phyloP scores from a whole-genome alignment of 306 rosid genomes.

The Phaseolus lunatus region DNA sequence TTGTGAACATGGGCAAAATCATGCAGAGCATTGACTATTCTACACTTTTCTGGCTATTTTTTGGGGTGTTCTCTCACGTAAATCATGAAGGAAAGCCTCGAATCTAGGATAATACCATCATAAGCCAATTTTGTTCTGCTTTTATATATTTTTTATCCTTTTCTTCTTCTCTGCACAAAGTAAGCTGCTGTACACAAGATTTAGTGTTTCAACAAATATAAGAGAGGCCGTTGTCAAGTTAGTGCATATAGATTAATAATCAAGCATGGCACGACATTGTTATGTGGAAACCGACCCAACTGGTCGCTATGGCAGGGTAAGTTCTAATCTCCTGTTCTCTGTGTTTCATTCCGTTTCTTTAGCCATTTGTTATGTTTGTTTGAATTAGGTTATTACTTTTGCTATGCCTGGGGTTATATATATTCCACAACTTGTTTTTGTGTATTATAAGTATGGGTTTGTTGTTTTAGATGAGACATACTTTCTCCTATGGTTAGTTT shows the following conservation, averaged over 20 bases:
- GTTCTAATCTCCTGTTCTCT: constrained; percentile 29
- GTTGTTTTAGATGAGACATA: neutral
- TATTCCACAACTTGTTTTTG: neutral
- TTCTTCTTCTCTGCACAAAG: neutral
- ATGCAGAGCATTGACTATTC: constrained; percentile 67
- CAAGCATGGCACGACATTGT: constrained; percentile 46
- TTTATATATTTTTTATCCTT: neutral
- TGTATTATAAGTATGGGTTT: neutral
- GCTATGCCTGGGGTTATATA: neutral
- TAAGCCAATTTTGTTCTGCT: neutral
- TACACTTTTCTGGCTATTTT: constrained; percentile 63
- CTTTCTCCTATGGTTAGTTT: constrained; percentile 1
- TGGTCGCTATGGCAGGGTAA: constrained; percentile 87
- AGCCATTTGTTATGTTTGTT: constrained; percentile 14
- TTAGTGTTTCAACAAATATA: neutral
- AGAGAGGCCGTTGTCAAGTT: constrained; percentile 17
- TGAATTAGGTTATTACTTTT: constrained; percentile 10
- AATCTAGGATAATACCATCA: constrained; percentile 49
- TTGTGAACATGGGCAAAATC: constrained; percentile 60
- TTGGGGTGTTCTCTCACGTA: constrained; percentile 63
- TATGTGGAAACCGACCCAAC: constrained; percentile 87
- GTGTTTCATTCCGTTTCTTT: constrained; percentile 5
- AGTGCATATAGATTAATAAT: neutral
- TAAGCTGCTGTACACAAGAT: neutral
- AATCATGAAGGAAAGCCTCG: constrained; percentile 81